These are phyloP conservation scores for Metarhizium robertsii DNA, from an alignment of 2,329 filamentous ascomycete genomes.

Conservation along the genomic window DNA sequence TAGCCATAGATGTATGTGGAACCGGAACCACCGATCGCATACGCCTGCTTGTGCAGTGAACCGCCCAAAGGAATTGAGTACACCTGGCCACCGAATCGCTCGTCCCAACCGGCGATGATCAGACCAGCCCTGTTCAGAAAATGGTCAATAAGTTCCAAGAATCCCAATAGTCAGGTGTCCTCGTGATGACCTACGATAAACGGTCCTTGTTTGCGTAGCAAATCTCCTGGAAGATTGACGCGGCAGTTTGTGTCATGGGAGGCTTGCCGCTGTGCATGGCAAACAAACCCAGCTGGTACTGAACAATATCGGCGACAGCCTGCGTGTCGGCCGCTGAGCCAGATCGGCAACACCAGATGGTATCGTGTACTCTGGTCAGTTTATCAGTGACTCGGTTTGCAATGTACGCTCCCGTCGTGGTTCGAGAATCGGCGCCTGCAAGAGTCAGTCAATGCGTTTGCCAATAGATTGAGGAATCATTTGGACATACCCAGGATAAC, in stretches of 20 bases:
- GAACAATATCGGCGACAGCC: slow-evolving; percentile 94
- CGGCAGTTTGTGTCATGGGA: slow-evolving; percentile 90
- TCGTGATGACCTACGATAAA: slow-evolving; percentile 55
- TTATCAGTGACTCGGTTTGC: slow-evolving; percentile 99
- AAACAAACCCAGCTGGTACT: slow-evolving; percentile 92
- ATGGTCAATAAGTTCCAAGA: slow-evolving; percentile 8
- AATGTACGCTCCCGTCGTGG: slow-evolving; percentile 95
- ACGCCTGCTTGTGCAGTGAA: slow-evolving; percentile 93
- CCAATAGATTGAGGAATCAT: too few relatives aligned
- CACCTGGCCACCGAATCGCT: slow-evolving; percentile 89
- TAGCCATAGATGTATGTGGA: slow-evolving; percentile 99
- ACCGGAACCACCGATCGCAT: slow-evolving; percentile 90
- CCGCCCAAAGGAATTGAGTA: slow-evolving; percentile 96
- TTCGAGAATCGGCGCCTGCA: slow-evolving; percentile 84
- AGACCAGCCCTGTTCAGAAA: slow-evolving; percentile 64
- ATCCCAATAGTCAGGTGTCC: neutral
- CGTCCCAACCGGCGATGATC: slow-evolving; percentile 97
- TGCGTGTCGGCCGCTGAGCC: slow-evolving; percentile 97
- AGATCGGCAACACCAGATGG: slow-evolving; percentile 98
- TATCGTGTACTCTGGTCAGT: slow-evolving; percentile 95
- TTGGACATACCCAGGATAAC: slow-evolving; percentile 69
- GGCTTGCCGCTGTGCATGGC: slow-evolving; percentile 81
- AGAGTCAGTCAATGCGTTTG: slow-evolving; percentile 8
- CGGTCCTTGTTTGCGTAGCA: slow-evolving; percentile 97
- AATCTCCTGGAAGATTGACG: slow-evolving; percentile 93